Conservation (phyloP, 1,139 yeast genomes). For the Dujonia santamariae region DNA sequence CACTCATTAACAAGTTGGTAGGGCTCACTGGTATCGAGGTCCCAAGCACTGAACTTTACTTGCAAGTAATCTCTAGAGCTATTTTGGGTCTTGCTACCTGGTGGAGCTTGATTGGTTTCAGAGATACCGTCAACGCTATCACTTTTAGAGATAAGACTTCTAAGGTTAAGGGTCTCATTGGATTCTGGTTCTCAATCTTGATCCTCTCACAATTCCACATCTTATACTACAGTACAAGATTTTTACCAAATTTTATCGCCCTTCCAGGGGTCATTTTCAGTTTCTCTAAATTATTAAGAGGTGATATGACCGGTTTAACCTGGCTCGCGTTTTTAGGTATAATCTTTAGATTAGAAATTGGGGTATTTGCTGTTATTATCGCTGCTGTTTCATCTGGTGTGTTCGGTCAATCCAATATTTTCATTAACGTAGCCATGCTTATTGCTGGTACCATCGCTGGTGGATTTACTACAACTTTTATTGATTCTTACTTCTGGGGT, state of each 20-base stretch:
- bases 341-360: slow-evolving; percentile 72
- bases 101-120: slow-evolving; percentile 22
- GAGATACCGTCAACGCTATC: slow-evolving; percentile 24
- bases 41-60: slow-evolving; percentile 25
- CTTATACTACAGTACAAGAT: slow-evolving; percentile 71
- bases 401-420: slow-evolving; percentile 44
- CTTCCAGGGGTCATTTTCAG: slow-evolving; percentile 69
- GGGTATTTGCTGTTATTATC: slow-evolving; percentile 48
- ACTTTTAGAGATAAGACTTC: slow-evolving; percentile 19
- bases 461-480: slow-evolving; percentile 36
- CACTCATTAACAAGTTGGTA: slow-evolving; percentile 24
- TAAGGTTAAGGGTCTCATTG: slow-evolving; percentile 25
- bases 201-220: slow-evolving; percentile 73
- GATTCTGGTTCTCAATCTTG: slow-evolving; percentile 60
- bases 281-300: slow-evolving; percentile 48
- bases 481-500: slow-evolving; percentile 84
- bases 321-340: slow-evolving; percentile 63
- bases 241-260: slow-evolving; percentile 84
- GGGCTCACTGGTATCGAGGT: slow-evolving; percentile 13
- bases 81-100: slow-evolving; percentile 53
- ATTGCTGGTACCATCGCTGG: slow-evolving; percentile 59
- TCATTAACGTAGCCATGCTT: slow-evolving; percentile 35
- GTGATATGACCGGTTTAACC: slow-evolving; percentile 52
- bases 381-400: slow-evolving; percentile 41
- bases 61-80: slow-evolving; percentile 51